These are phyloP conservation scores for Xylaria curta DNA, from an alignment of 495 filamentous ascomycete genomes.

Conservation along the genomic window DNA sequence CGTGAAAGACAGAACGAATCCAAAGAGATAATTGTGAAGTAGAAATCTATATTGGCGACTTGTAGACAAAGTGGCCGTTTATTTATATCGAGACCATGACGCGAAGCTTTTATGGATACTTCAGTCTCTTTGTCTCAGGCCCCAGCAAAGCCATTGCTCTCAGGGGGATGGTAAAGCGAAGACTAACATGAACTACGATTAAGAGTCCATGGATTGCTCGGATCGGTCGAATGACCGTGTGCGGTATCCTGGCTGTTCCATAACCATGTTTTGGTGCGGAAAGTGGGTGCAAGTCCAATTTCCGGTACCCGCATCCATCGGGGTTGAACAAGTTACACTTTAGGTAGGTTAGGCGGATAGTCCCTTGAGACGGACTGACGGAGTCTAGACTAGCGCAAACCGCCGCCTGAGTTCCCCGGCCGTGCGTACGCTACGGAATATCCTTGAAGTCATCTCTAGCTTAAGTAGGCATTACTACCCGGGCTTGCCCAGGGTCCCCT, in stretches of 20 bases:
- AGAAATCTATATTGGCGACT: not conserved
- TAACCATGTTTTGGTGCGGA: not conserved
- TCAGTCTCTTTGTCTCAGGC: not conserved
- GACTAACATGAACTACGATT: not conserved
- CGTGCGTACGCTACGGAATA: not conserved
- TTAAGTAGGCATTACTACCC: not conserved
- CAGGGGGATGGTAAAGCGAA: not conserved
- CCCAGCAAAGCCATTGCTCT: not conserved
- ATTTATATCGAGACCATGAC: not conserved
- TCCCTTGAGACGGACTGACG: constrained; percentile 7
- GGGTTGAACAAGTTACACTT: not conserved
- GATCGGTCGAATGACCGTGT: not conserved
- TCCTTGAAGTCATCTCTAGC: constrained; percentile 13
- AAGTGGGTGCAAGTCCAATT: not conserved
- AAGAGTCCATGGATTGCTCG: not conserved
- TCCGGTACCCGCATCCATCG: not conserved
- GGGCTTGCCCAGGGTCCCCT: not conserved
- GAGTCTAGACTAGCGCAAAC: not conserved
- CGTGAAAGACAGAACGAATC: too few species aligned
- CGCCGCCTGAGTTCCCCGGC: not conserved
- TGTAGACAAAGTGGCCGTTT: not conserved
- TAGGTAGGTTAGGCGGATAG: not conserved
- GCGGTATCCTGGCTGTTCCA: not conserved
- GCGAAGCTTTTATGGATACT: not conserved
- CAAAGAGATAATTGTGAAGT: not conserved